Percentiles rank a stretch among this genome's conserved stretches.
Evolutionary conservation across 176 grass and related monocot species (phyloP).

Genomic region (Rhipidocladum racemiflorum): DNA sequence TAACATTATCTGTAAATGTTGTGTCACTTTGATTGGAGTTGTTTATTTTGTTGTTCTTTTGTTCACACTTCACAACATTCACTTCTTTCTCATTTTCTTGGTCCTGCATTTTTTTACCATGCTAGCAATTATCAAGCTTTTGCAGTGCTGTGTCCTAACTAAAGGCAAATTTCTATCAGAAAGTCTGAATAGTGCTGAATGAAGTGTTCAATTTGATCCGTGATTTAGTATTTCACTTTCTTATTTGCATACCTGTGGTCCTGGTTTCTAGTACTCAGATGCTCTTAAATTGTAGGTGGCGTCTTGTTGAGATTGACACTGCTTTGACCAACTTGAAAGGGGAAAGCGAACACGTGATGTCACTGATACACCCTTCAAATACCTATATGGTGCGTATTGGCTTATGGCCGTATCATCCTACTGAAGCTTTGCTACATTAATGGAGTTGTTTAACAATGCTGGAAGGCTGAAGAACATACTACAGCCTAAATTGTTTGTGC

Average conservation of each 20-base stretch:
- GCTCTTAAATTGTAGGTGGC: slow-evolving; percentile 53
- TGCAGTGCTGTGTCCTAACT: not conserved
- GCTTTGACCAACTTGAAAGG: slow-evolving; percentile 59
- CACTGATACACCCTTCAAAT: slow-evolving; percentile 87
- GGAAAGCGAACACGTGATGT: slow-evolving; percentile 77
- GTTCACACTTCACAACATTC: not conserved
- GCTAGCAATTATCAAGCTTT: not conserved
- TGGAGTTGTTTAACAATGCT: not conserved
- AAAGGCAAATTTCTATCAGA: not conserved
- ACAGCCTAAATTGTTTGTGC: not conserved
- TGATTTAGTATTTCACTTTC: no score
- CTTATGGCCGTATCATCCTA: not conserved
- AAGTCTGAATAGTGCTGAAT: no score
- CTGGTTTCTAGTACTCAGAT: no score
- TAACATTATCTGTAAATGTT: not conserved
- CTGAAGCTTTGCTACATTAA: not conserved
- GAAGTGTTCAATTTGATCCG: no score
- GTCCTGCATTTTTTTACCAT: not conserved
- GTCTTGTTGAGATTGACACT: slow-evolving; percentile 85
- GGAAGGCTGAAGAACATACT: not conserved
- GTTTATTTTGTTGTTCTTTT: not conserved
- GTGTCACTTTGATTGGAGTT: not conserved
- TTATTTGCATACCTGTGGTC: no score
- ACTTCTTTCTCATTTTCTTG: not conserved
- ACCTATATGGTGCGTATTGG: slow-evolving; percentile 70